Base-by-base conservation (phyloP, 2,329 filamentous ascomycete genomes). In the Epichloe sp. region DNA sequence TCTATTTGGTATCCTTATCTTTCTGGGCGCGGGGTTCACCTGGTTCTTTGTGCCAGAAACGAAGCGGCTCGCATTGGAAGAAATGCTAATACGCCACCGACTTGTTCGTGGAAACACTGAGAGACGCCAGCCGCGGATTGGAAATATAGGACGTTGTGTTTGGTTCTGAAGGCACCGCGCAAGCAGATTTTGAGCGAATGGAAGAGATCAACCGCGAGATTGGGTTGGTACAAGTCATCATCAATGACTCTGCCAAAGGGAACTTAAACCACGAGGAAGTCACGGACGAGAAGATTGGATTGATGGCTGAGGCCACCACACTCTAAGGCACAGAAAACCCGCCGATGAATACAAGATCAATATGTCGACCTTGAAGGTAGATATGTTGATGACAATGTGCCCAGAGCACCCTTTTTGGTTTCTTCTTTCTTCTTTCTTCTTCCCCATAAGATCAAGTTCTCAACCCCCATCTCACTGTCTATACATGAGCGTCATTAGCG, bases 171-270 rank as follows among this genome's bases (percentile, higher is more conserved):
- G 82, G 83, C n/a, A 75, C 78, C 3, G 83, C 83, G 0, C 74
- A 78, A 47, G 79, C 80, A 2, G 83, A 88, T 60, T 73, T 77
- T 49, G 80, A 85, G 65, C 76, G 84, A 31, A 87, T 87, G 81
- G 74, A 75, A n/a, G 79, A 84, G 63, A 86, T 88, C 59, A 83
- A 86, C 62, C 68, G 71, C 35, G 83, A 86, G 58, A 1, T 23
- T 23, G 21, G 21, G 21, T 5, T 23, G 21, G 21, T 23, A 23
- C 4, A 23, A 23, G 21, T 23, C 21, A 23, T 23, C 21, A 23
- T 23, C 21, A 23, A 23, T 23, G 21, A 23, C 21, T 23, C 21
- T 23, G 21, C 21, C 21, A 6, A 23, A 5, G 1, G 21, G 5
- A 23, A 23, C 1, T 23, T 23, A 23, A 1, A 23, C 21, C 4